Percentiles rank a stretch among this genome's conserved stretches.
Conservation (phyloP, 805 yeast genomes). For the Cyberlindnera samutprakarnensis region DNA sequence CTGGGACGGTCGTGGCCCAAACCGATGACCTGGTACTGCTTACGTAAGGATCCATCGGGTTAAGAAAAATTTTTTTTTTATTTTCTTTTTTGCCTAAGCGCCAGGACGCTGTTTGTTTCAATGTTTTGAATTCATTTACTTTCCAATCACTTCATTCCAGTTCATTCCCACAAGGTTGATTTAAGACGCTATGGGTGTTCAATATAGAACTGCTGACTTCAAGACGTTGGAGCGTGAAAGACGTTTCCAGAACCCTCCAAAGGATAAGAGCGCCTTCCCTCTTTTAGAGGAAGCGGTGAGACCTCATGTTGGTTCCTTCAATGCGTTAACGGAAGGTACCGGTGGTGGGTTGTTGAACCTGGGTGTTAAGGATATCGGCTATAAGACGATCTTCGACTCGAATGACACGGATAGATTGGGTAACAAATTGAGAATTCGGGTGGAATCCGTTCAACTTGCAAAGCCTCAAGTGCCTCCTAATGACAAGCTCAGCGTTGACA, state of each 20-base stretch:
- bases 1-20: no score
- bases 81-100: no score
- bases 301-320: slow-evolving; percentile 94
- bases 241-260: slow-evolving; percentile 84
- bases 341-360: slow-evolving; percentile 78
- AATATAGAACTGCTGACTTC: slow-evolving; percentile 35
- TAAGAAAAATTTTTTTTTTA: slow-evolving; percentile 1
- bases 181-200: slow-evolving; percentile 14
- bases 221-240: slow-evolving; percentile 81
- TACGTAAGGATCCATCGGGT: not conserved
- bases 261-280: slow-evolving; percentile 76
- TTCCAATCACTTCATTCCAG: no score
- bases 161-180: no score
- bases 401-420: slow-evolving; percentile 63
- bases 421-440: slow-evolving; percentile 76
- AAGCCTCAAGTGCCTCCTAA: slow-evolving; percentile 69
- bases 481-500: slow-evolving; percentile 69
- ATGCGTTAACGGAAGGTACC: slow-evolving; percentile 87
- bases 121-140: no score
- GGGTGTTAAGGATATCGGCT: slow-evolving; percentile 85
- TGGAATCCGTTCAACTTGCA: slow-evolving; percentile 83
- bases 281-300: slow-evolving; percentile 80
- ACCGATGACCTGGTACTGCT: not conserved
- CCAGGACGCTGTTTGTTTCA: no score
- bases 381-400: slow-evolving; percentile 78